Base-by-base conservation (phyloP, 805 yeast genomes). In the Kluyveromyces starmeri region DNA sequence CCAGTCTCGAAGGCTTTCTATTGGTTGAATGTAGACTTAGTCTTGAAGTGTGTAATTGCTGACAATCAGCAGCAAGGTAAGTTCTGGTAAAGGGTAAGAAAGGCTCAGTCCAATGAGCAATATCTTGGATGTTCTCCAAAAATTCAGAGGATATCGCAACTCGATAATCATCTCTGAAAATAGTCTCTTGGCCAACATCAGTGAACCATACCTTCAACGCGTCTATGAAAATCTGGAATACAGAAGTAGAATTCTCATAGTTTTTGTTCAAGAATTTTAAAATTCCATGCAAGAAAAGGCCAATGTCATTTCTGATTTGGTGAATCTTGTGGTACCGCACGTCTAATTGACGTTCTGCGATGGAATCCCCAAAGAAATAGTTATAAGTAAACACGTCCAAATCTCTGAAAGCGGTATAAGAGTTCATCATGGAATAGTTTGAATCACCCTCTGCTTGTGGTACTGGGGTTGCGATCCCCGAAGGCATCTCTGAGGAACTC, bases 171-270 rank as follows among this genome's bases (percentile, higher is more conserved):
- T 69, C 61, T 27, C 69, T 76, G 32, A 77, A 68, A 1, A 78
- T 56, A 9, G 80, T 62, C 44, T 83, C 94, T 36, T 73, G 68
- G 2, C 95, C 94, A 17, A 80, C 79, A 50, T 85, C 92, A 17
- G 80, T 66, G 45, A 80, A 78, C 84, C 94, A 92, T 5, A 79
- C 73, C 41, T 79, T 75, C 28, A 80, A 51, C 3, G 79, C 76
- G 47, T 74, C 72, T 20, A 85, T 58, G 21, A 79, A 65, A 29
- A 75, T 71, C 41, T 74, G 74, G 50, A 78, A 70, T 5, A 81
- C 51, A 9, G 72, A 70, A 6, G 81, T 71, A 40, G 83, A 79
- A 40, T 83, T 85, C 26, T 71, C 75, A 28, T 68, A 69, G 32
- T 71, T 58, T 1, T 62, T 53, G 5, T 58, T 46, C 37, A 85